Evolutionary conservation across 768 basidiomycete genomes (phyloP).

Genomic region (Boletus rufocinnamomeus): DNA sequence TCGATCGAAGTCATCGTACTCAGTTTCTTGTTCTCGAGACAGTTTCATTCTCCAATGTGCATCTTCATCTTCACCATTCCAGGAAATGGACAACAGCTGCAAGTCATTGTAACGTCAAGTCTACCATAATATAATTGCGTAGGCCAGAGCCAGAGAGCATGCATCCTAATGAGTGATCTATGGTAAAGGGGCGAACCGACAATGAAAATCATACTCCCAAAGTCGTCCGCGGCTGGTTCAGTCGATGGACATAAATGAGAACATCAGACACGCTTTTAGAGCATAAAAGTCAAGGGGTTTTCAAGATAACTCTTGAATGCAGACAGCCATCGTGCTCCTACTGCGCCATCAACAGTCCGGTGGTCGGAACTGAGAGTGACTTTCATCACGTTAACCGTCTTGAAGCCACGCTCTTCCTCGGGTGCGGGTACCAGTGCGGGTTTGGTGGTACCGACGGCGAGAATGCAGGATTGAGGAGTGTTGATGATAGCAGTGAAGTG

Average conservation of each 20-base stretch:
- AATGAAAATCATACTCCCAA: conserved; percentile 8
- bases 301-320: conserved; percentile 97
- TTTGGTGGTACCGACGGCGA: conserved; percentile 88
- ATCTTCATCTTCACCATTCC: neutral
- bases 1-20: neutral
- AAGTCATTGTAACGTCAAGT: conserved; percentile 7
- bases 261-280: conserved; percentile 46
- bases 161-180: conserved; percentile 26
- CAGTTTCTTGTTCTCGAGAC: neutral
- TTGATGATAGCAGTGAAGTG: conserved; percentile 99
- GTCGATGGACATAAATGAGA: conserved; percentile 1
- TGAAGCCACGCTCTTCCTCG: conserved; percentile 93
- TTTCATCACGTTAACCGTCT: conserved; percentile 90
- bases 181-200: conserved; percentile 20
- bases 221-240: neutral
- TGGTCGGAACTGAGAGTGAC: conserved; percentile 95
- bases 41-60: neutral
- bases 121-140: conserved; percentile 14
- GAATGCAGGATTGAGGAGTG: conserved; percentile 95
- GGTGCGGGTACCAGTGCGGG: conserved; percentile 86
- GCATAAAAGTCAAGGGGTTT: conserved; percentile 96
- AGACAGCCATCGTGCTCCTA: conserved; percentile 88
- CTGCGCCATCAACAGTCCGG: conserved; percentile 93
- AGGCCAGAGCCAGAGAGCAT: conserved; percentile 13
- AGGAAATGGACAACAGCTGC: too few species aligned